Evolutionary conservation across 2,329 filamentous ascomycete species (phyloP).

Genomic region (Periconia macrospinosa): DNA sequence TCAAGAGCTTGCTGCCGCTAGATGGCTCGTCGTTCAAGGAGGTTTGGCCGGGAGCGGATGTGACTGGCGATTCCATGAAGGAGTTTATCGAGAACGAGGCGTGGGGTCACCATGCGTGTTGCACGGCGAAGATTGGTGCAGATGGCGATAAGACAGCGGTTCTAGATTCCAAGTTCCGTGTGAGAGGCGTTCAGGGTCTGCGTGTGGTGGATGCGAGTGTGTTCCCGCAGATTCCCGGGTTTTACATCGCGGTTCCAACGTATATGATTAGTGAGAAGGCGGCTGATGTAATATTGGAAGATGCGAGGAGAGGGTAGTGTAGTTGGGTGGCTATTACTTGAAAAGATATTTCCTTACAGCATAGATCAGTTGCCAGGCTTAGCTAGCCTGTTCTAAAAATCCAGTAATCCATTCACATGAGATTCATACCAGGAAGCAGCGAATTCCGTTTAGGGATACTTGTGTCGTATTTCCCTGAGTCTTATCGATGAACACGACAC

Average conservation of each 20-base stretch:
- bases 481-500: too few species aligned
- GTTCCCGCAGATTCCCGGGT: slow-evolving; percentile 48
- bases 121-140: slow-evolving; percentile 60
- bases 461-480: too few species aligned
- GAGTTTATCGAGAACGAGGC: slow-evolving; percentile 29
- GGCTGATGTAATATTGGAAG: not conserved
- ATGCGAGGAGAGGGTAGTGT: not conserved
- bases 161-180: slow-evolving; percentile 56
- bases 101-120: slow-evolving; percentile 59
- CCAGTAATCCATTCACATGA: too few species aligned
- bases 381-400: too few species aligned
- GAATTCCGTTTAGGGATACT: too few species aligned
- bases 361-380: too few species aligned
- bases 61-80: slow-evolving; percentile 48
- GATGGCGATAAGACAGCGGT: slow-evolving; percentile 54
- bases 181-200: slow-evolving; percentile 56
- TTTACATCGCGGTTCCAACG: slow-evolving; percentile 48
- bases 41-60: slow-evolving; percentile 52
- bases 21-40: slow-evolving; percentile 49
- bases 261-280: slow-evolving; percentile 66
- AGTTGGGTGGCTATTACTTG: too few species aligned
- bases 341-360: too few species aligned
- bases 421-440: too few species aligned
- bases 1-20: slow-evolving; percentile 44
- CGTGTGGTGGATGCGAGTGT: slow-evolving; percentile 49